Evolutionary conservation across 2,329 filamentous ascomycete species (phyloP), one percentile per base, ranked within the genome.

Genomic region (Sclerotinia borealis): DNA sequence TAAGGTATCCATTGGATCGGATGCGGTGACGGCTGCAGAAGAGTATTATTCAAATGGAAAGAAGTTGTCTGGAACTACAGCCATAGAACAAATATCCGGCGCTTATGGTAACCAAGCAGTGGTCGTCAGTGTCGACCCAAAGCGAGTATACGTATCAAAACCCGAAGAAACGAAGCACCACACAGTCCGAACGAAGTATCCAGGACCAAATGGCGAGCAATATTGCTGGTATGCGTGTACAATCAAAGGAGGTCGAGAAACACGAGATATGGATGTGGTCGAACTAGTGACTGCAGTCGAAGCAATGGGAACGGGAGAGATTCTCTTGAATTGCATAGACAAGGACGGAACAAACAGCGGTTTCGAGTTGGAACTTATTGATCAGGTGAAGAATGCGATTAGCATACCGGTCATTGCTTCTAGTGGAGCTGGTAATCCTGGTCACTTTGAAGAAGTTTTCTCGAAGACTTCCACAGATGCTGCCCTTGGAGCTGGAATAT

Each of bases 161-260:
- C 78, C 82, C 29, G 84, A 88, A 56, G 92, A 91, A 61, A 82
- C 83, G 1, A 88, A 91, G 72, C 89, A 95, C 76, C 78, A 80
- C 76, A 91, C 88, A 17, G 79, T 97, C 72, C 79, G 82, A 72
- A 96, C 93, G 0, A 75, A 77, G 0, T 83, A 80, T 66, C 86
- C 85, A 0, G 92, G 93, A 10, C 87, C 90, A 27, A 82, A 84
- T 49, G 92, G 92, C 34, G 91, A 97, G 76, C 79, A 80, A 59
- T 89, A 86, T 77, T 96, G 92, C 79, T 99, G 93, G 93, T 99
- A 97, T 76, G 93, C 95, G 64, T 98, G 95, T 79, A 99, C 95
- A 8, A 92, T 96, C 79, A 96, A 93, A 79, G 95, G 95, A 52
- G 95, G 95, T 8, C 87, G 95, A 66, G 93, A 98, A 79, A 93